phyloP scores from a whole-genome alignment of 1,139 yeast species.

The Taphrina sp. region DNA sequence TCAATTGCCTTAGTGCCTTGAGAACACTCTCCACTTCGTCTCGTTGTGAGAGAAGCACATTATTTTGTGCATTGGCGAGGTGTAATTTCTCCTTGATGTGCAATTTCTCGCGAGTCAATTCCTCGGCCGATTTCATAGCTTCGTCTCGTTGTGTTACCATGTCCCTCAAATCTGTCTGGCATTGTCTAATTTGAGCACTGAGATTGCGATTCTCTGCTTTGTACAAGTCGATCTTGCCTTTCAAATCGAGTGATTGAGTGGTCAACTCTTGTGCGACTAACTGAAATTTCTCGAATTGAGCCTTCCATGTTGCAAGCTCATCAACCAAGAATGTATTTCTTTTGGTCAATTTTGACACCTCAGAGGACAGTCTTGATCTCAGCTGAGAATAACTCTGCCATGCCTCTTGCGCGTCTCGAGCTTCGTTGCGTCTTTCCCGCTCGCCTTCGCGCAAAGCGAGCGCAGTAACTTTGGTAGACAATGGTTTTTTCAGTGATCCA shows the following conservation, averaged over 20 bases:
- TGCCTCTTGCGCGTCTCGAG: slow-evolving; percentile 31
- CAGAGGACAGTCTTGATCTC: slow-evolving; percentile 20
- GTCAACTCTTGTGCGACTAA: slow-evolving; percentile 24
- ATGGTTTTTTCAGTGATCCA: slow-evolving; percentile 21
- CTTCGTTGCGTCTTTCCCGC: slow-evolving; percentile 20
- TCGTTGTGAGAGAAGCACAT: slow-evolving; percentile 20
- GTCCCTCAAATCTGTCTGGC: slow-evolving; percentile 4
- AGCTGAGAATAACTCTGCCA: slow-evolving; percentile 21
- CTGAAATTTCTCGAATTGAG: slow-evolving; percentile 32
- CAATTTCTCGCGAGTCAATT: slow-evolving; percentile 14
- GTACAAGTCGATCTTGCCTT: slow-evolving; percentile 26
- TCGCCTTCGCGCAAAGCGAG: slow-evolving; percentile 17
- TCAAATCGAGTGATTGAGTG: slow-evolving; percentile 28
- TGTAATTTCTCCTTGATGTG: slow-evolving; percentile 26
- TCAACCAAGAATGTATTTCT: slow-evolving; percentile 21
- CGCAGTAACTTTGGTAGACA: slow-evolving; percentile 17
- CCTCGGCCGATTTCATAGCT: slow-evolving; percentile 2
- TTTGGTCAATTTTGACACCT: slow-evolving; percentile 21
- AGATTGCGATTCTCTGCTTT: slow-evolving; percentile 24
- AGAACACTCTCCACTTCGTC: slow-evolving; percentile 26
- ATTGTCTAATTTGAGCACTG: slow-evolving; percentile 9
- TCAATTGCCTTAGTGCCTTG: slow-evolving; percentile 16
- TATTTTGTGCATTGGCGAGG: slow-evolving; percentile 16
- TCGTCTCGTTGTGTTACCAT: slow-evolving; percentile 13
- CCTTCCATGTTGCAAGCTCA: slow-evolving; percentile 23